These are phyloP conservation scores for Leccinum subgranulosum DNA, from an alignment of 768 basidiomycete genomes.

Conservation along the genomic window DNA sequence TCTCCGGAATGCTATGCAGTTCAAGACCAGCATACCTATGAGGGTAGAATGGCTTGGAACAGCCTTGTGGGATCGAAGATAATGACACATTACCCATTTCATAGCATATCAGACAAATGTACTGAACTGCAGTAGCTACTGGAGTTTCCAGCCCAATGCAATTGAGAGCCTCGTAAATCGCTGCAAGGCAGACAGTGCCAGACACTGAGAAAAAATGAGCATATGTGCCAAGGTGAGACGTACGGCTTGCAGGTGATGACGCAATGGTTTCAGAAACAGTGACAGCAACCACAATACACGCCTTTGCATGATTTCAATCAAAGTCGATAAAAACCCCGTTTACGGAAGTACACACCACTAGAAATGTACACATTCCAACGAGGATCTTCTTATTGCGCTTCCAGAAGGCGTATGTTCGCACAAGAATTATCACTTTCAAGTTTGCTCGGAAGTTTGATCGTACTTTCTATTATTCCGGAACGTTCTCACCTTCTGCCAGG, in stretches of 20 bases:
- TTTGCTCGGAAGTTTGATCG: background rate
- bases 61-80: background rate
- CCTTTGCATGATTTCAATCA: background rate
- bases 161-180: conserved; percentile 8
- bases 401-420: conserved; percentile 23
- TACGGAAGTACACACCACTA: conserved; percentile 2
- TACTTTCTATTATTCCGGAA: background rate
- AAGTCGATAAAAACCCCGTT: background rate
- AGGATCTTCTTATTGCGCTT: conserved; percentile 16
- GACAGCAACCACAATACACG: conserved; percentile 4
- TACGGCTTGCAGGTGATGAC: conserved; percentile 2
- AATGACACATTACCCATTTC: conserved; percentile 8
- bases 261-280: conserved; percentile 7
- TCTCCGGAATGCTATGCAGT: conserved; percentile 14
- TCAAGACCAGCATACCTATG: conserved; percentile 17
- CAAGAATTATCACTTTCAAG: conserved; percentile 14
- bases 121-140: conserved; percentile 8
- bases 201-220: background rate
- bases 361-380: conserved; percentile 12
- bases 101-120: conserved; percentile 9
- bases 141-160: conserved; percentile 5
- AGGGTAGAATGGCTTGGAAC: background rate
- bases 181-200: background rate
- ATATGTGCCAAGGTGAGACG: background rate
- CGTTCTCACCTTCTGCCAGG: conserved; percentile 14